phyloP scores from a whole-genome alignment of 2,329 filamentous ascomycete species.

The Arachnopeziza araneosa region DNA sequence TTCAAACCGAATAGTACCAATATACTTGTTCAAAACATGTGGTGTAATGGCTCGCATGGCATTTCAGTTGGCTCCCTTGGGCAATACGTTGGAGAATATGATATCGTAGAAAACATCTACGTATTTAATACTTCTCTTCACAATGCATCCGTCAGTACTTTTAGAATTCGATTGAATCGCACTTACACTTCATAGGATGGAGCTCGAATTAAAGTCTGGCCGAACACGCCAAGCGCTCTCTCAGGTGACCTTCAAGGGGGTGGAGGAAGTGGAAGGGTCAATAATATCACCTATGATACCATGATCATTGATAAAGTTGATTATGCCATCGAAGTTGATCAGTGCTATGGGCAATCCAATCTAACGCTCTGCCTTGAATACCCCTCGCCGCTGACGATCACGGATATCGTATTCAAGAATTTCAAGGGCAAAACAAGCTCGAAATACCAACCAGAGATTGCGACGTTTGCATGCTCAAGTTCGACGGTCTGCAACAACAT shows the following conservation, averaged over 20 bases:
- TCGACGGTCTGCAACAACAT: conserved; percentile 45
- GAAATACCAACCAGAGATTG: conserved; percentile 39
- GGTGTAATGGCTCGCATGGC: conserved; percentile 65
- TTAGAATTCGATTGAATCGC: neutral
- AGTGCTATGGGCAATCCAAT: conserved; percentile 60
- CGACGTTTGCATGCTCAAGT: conserved; percentile 43
- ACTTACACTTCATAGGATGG: conserved; percentile 47
- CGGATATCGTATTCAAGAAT: conserved; percentile 50
- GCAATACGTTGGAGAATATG: conserved; percentile 55
- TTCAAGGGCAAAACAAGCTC: conserved; percentile 48
- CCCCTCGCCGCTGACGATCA: conserved; percentile 50
- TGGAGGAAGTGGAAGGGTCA: conserved; percentile 56
- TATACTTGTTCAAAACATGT: conserved; percentile 60
- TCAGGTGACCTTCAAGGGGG: conserved; percentile 59
- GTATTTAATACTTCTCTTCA: conserved; percentile 55
- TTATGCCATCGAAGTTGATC: conserved; percentile 59
- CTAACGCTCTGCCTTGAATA: conserved; percentile 53
- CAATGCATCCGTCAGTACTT: conserved; percentile 40
- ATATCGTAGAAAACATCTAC: conserved; percentile 65
- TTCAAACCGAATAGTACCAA: conserved; percentile 71
- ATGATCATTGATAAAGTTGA: conserved; percentile 58
- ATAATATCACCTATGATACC: conserved; percentile 61
- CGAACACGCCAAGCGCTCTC: conserved; percentile 42
- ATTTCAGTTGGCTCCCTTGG: conserved; percentile 68
- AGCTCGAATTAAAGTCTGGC: conserved; percentile 71